Percentiles rank a stretch among this genome's conserved stretches.
Conservation (phyloP, 2,329 filamentous ascomycete genomes). For the Colletotrichum sp. region DNA sequence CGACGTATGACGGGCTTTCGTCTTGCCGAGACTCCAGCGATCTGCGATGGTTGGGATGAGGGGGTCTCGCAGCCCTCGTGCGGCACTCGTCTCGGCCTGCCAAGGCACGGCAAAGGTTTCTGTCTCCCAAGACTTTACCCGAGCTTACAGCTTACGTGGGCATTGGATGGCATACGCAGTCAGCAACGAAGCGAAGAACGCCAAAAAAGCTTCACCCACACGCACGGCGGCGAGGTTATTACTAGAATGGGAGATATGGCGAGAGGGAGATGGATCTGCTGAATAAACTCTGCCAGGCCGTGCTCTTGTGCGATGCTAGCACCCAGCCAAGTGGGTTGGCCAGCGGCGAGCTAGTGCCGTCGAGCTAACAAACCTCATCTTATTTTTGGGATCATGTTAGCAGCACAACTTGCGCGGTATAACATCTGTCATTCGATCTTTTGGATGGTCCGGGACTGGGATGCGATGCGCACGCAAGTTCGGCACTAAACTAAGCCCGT, state of each 20-base stretch:
- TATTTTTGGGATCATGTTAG: not conserved
- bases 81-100: not conserved
- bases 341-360: not conserved
- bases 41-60: not conserved
- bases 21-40: not conserved
- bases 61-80: not conserved
- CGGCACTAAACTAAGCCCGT: not conserved
- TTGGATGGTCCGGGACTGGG: not conserved
- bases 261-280: not conserved
- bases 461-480: not conserved
- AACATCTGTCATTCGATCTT: constrained; percentile 11
- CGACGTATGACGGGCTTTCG: constrained; percentile 3
- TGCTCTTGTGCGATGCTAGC: not conserved
- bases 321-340: not conserved
- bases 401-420: not conserved
- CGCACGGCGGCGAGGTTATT: not conserved
- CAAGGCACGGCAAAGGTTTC: not conserved
- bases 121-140: constrained; percentile 2
- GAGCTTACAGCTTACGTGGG: constrained; percentile 4
- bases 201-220: not conserved
- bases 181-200: not conserved
- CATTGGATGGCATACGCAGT: not conserved
- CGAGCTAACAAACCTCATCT: not conserved
- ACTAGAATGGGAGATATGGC: not conserved
- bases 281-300: not conserved